Evolutionary conservation across 1,284 basidiomycete species (phyloP), one percentile per base, ranked within the genome.

Genomic region (Ustilago nuda): DNA sequence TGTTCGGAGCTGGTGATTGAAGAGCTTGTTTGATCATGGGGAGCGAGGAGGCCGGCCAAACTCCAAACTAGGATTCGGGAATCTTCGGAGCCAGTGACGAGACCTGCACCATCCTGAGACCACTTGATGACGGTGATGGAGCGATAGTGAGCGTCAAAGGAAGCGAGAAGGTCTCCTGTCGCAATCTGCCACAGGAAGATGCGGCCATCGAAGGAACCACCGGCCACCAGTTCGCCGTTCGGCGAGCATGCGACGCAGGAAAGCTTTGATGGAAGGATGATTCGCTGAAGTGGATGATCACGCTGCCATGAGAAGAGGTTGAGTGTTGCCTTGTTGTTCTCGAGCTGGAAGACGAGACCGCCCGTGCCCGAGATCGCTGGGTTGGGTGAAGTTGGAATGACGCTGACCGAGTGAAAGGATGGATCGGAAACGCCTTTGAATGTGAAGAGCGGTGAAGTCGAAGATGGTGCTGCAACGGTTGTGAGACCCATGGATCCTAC

Each of bases 121-220:
- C 98, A 98, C 45, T 89, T 90, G 3, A 98, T 87, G 4, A 92
- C 91, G 65, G 91, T 92, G 50, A 98, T 89, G 80, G 92, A 89
- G 56, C 95, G 93, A 87, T 98, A 99, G 86, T 98, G 96, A 8
- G 94, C 95, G 76, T 97, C 95, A 90, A 95, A 95, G 0, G 92
- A 91, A 68, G 92, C 91, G 86, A 92, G 92, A 52, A 99, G 88
- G 48, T 94, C 91, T 8, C 96, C 96, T 4, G 94, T 96, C 2
- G 92, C 89, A 79, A 95, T 89, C 93, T 97, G 94, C 96, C 96
- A 99, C 1, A 99, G 87, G 84, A 95, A 95, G 80, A 98, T 90
- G 58, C 94, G 91, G 33, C 96, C 96, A 82, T 93, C 92, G 2
- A 89, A 87, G 0, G 94, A 95, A 27, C 95, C 96, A 13, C 92